Base-by-base conservation (phyloP, 1,284 basidiomycete genomes). In the Somion occarium region DNA sequence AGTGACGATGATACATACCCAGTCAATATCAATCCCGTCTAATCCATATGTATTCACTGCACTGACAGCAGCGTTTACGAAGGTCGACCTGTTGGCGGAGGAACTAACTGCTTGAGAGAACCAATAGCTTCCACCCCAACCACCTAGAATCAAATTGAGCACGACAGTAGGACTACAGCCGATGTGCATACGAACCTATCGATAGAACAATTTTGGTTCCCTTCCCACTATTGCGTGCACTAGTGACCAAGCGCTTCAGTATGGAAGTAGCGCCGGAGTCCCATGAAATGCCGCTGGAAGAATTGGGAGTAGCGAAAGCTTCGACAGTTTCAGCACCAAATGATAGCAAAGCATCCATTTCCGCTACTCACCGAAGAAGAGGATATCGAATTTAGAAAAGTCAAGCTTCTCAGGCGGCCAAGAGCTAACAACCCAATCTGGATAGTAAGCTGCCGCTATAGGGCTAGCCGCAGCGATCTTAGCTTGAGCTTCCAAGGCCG, bases 1-100 rank as follows among this genome's bases (percentile, higher is more conserved):
- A 18, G 15, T 22, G 24, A 24, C 11, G 23, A 39, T 23, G 23
- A 37, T 15, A 56, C 59, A 27, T 58, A 74, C 75, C 78, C 87
- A 91, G 62, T 91, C 88, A 54, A 91, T 78, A 64, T 91, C 88
- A 58, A 91, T 79, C 9, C 78, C 88, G 61, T 91, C 89, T 9
- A 92, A 69, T 25, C 76, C 71, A 64, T 80, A 89, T 27, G 73
- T 69, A 53, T 79, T 75, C 53, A 88, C 82, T 22, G 83, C 75
- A 44, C 64, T 69, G 20, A 77, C 69, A 49, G 89, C 79, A 41
- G 86, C 80, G 24, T 73, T 69, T 44, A 80, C 77, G 57, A 92
- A 86, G 1, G 72, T 82, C 38, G 72, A 64, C 20, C 85, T 74
- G 57, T 75, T 77, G 3, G 67, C 59, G 0, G 74, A 61, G 25